Base-by-base conservation (phyloP, 2,329 filamentous ascomycete genomes). In the Cladosporium sphaerospermum region DNA sequence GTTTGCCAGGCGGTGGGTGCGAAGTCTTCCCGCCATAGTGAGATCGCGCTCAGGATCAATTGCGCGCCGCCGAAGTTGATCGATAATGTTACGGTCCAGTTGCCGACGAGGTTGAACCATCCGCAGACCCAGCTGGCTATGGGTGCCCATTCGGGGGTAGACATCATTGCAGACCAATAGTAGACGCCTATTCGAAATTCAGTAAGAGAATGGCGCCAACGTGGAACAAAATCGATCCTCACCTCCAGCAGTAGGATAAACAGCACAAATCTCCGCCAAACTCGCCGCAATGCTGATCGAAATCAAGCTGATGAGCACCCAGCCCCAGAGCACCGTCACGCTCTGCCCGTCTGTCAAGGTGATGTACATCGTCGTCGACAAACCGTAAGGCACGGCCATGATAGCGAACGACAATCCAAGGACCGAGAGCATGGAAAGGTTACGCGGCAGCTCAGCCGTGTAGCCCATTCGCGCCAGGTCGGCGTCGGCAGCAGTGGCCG, bases 31-130 rank as follows among this genome's bases (percentile, higher is more conserved):
- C 84, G 73, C 78, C 82, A 88, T 0, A 88, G 71, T n/a, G 79
- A 77, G 56, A 88, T 85, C 1, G 84, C 83, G 46, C 77, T 81
- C 16, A 88, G 73, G 53, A 86, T 82, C 19, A 86, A 78, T 59
- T 89, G 80, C 0, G 83, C 86, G 3, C 87, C 89, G 6, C 78
- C 80, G 63, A 89, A 89, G 64, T 86, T 87, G 69, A 89, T 88
- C 37, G 75, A 64, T 3, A 74, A 62, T 0, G 79, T 81, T 28
- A 82, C 78, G 0, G 84, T 88, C 84, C 84, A 88, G 66, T 88
- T 88, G 0, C 85, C 85, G 2, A 88, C 83, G 0, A 88, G 73
- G 0, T 83, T 86, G 52, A 86, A 66, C 84, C 85, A 88, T 11
- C 85, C 85, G 4, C 84, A 85, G 28, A 86, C 80, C 75, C 84